A percentile compares a stretch with the other conserved stretches of the same genome.
Conservation (phyloP, 495 filamentous ascomycete genomes). For the Margaritispora aquatica region DNA sequence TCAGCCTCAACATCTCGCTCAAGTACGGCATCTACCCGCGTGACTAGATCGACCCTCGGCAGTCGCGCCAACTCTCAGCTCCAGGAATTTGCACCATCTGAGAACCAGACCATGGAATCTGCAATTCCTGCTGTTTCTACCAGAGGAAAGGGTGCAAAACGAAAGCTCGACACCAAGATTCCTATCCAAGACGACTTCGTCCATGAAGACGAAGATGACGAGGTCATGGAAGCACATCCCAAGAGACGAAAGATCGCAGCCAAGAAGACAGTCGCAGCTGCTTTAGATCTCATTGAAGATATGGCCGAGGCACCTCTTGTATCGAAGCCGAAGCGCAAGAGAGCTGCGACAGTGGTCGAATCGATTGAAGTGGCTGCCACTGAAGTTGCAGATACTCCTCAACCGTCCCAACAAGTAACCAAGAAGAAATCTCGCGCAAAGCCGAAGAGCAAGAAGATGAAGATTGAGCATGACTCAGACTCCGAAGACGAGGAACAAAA, state of each 20-base stretch:
- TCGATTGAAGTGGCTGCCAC: not conserved
- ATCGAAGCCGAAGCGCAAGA: slow-evolving; percentile 3
- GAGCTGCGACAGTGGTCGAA: not conserved
- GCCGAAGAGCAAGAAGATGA: not conserved
- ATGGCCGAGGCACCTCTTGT: not conserved
- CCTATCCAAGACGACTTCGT: not conserved
- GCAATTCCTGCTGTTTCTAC: not conserved
- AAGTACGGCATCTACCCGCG: slow-evolving; percentile 3
- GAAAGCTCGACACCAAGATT: not conserved
- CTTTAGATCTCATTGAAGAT: not conserved
- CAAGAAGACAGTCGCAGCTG: not conserved
- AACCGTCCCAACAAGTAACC: too few species aligned
- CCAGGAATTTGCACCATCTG: not conserved
- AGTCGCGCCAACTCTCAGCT: not conserved
- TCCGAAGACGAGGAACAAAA: not conserved
- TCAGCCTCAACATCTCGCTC: slow-evolving; percentile 32
- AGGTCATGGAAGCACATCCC: not conserved
- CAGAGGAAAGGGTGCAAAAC: not conserved
- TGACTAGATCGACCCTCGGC: not conserved
- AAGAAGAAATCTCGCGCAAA: not conserved
- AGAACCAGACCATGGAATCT: not conserved
- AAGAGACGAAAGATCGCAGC: not conserved
- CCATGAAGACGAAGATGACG: not conserved
- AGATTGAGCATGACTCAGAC: not conserved
- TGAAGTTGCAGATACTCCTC: not conserved